A percentile compares a stretch with the other conserved stretches of the same genome.
Conservation (phyloP, 371 early-diverging fungal species). For the Phascolomyces articulosus region DNA sequence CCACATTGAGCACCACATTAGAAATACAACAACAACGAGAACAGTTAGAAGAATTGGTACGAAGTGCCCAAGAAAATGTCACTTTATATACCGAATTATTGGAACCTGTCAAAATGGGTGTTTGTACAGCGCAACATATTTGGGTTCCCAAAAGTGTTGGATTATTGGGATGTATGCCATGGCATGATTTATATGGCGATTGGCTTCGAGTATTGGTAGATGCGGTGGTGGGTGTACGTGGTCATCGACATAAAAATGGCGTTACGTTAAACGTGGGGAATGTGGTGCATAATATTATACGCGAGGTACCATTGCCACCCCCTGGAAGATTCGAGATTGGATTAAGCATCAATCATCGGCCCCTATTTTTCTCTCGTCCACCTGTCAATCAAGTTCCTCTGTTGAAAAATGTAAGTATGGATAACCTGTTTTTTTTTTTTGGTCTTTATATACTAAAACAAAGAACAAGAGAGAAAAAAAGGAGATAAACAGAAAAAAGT, state of each 20-base stretch:
- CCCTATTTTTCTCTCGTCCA: constrained; percentile 76
- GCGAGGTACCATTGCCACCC: constrained; percentile 81
- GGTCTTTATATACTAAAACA: not conserved
- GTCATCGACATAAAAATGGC: constrained; percentile 36
- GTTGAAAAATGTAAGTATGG: constrained; percentile 71
- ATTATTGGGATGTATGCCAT: constrained; percentile 72
- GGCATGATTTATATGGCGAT: constrained; percentile 75
- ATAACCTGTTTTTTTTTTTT: not conserved
- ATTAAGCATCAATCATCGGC: constrained; percentile 61
- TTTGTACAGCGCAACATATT: constrained; percentile 59
- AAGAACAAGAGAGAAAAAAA: too few species aligned
- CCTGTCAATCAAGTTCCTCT: constrained; percentile 78
- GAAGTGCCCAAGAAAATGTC: constrained; percentile 71
- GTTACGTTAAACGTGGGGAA: constrained; percentile 52
- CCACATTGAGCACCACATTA: constrained; percentile 21
- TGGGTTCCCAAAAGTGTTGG: constrained; percentile 80
- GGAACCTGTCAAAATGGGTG: constrained; percentile 60
- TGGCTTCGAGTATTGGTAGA: constrained; percentile 74
- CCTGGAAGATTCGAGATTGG: constrained; percentile 81
- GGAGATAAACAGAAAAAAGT: not conserved
- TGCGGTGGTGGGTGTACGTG: constrained; percentile 61
- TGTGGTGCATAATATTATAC: constrained; percentile 69
- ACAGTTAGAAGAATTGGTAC: constrained; percentile 40
- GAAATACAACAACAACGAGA: constrained; percentile 27
- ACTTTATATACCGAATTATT: constrained; percentile 67